A percentile compares a stretch with the other conserved stretches of the same genome.
These are phyloP conservation scores for Medicago ruthenica DNA, from an alignment of 306 rosid genomes.

Conservation along the genomic window DNA sequence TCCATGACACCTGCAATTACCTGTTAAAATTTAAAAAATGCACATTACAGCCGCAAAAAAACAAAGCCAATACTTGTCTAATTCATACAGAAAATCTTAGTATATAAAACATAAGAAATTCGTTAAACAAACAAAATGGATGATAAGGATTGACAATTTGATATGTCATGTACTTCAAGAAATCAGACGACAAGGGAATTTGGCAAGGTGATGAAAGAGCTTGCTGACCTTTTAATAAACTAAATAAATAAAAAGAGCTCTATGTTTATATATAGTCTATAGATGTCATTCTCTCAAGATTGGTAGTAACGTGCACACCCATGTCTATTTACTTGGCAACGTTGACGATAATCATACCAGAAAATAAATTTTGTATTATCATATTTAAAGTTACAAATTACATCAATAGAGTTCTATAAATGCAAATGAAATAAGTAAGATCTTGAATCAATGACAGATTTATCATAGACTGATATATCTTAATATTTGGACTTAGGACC, in stretches of 20 bases:
- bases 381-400: constrained; percentile 11
- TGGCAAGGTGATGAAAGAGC: constrained; percentile 1
- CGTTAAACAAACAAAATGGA: not conserved
- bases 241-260: not conserved
- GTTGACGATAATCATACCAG: not conserved
- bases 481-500: not conserved
- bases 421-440: not conserved
- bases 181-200: not conserved
- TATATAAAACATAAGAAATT: not conserved
- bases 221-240: not conserved
- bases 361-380: not conserved
- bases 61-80: constrained; percentile 12
- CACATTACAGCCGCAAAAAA: constrained; percentile 18
- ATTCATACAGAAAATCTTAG: not conserved
- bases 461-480: not conserved
- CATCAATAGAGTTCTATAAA: not conserved
- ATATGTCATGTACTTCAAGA: constrained; percentile 14
- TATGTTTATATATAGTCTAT: too few species aligned
- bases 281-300: not conserved
- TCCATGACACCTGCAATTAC: constrained; percentile 88
- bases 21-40: constrained; percentile 57
- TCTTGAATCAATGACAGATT: not conserved
- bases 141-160: constrained; percentile 8
- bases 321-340: not conserved
- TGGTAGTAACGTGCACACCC: not conserved